A percentile compares a stretch with the other conserved stretches of the same genome.
Evolutionary conservation across 768 basidiomycete species (phyloP).

Genomic region (Tricholoma hemisulphureum): DNA sequence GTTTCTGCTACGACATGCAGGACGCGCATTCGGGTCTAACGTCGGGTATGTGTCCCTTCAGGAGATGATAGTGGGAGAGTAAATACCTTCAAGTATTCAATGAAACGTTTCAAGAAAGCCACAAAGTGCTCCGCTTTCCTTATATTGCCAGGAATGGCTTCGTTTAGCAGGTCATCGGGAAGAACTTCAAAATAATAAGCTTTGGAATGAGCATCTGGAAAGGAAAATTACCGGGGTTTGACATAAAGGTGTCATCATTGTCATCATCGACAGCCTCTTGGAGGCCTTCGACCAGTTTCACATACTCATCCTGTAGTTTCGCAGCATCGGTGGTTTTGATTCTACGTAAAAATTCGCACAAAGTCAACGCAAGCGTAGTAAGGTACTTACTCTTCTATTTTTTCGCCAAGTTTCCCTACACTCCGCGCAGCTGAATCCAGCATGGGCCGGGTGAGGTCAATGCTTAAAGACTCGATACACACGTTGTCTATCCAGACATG

Average conservation of each 20-base stretch:
- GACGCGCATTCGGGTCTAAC: constrained; percentile 97
- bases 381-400: constrained; percentile 83
- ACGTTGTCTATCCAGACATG: constrained; percentile 74
- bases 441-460: constrained; percentile 97
- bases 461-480: constrained; percentile 96
- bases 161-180: constrained; percentile 90
- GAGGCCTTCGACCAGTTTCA: constrained; percentile 90
- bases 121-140: constrained; percentile 99
- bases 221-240: constrained; percentile 70
- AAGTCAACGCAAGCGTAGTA: not conserved
- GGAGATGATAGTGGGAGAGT: not conserved
- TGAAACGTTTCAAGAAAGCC: constrained; percentile 95
- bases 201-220: not conserved
- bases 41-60: not conserved
- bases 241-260: constrained; percentile 84
- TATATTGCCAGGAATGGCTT: constrained; percentile 97
- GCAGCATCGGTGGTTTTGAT: constrained; percentile 92
- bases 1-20: constrained; percentile 99
- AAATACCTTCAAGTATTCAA: constrained; percentile 93
- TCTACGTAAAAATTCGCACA: constrained; percentile 40
- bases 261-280: constrained; percentile 68
- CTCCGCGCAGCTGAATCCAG: constrained; percentile 91
- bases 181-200: constrained; percentile 54
- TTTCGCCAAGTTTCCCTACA: constrained; percentile 80
- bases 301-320: constrained; percentile 95